Percentiles rank a stretch among this genome's conserved stretches.
These are phyloP conservation scores for Leishmania lainsoni DNA, from an alignment of 208 protist species.

Conservation along the genomic window DNA sequence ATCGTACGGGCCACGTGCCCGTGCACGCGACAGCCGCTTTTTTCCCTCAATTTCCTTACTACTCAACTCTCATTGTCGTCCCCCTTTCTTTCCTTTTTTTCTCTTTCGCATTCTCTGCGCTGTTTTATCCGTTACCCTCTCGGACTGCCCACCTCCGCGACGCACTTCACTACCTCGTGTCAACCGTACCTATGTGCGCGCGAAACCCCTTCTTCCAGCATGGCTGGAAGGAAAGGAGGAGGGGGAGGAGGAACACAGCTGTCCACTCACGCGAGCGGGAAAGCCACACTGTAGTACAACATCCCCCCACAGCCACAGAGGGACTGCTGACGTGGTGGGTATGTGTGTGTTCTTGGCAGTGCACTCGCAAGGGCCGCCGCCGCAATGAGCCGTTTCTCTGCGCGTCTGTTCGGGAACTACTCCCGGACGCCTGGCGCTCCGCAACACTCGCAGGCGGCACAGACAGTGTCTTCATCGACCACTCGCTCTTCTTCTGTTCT, in stretches of 20 bases:
- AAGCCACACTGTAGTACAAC: neutral
- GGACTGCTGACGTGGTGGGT: neutral
- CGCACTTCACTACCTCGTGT: neutral
- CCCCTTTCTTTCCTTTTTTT: neutral
- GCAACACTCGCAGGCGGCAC: constrained; percentile 1
- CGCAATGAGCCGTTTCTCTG: neutral
- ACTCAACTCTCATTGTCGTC: neutral
- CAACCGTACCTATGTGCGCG: neutral
- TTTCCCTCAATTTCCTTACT: neutral
- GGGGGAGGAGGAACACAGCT: neutral
- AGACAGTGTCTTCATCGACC: constrained; percentile 1
- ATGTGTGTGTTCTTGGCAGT: neutral
- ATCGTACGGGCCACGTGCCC: neutral
- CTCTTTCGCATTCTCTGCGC: neutral
- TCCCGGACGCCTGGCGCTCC: neutral
- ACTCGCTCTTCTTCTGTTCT: constrained; percentile 37
- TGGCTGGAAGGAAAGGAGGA: neutral
- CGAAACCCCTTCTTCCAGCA: neutral
- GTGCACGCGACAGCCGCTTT: neutral
- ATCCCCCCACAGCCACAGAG: neutral
- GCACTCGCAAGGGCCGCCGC: neutral
- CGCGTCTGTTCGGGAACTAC: neutral
- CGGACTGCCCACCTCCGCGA: neutral
- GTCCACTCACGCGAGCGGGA: neutral
- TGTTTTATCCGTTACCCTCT: neutral